Evolutionary conservation across 2,329 filamentous ascomycete species (phyloP).

Genomic region (Xylaria sp.): DNA sequence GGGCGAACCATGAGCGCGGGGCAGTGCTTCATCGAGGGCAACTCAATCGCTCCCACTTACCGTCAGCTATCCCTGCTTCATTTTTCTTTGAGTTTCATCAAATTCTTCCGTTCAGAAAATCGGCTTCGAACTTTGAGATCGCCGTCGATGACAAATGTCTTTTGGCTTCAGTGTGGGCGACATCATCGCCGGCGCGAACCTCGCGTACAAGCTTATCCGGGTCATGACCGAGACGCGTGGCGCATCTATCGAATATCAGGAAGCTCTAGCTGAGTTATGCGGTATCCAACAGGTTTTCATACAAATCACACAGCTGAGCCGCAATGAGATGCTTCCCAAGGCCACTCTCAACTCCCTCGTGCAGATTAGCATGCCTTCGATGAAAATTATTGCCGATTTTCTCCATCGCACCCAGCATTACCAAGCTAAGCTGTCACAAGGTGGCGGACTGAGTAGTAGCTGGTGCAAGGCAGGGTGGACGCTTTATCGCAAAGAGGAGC

Average conservation of each 20-base stretch:
- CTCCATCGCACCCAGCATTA: constrained; percentile 30
- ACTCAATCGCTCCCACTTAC: not conserved
- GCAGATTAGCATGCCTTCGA: constrained; percentile 32
- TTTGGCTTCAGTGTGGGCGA: constrained; percentile 51
- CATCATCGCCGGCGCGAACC: constrained; percentile 46
- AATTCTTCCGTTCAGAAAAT: not conserved
- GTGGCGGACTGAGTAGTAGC: not conserved
- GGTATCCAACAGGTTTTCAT: constrained; percentile 40
- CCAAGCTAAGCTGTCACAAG: constrained; percentile 10
- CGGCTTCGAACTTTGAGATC: not conserved
- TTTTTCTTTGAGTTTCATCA: not conserved
- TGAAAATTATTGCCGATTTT: constrained; percentile 30
- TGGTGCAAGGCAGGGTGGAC: constrained; percentile 22
- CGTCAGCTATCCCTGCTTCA: not conserved
- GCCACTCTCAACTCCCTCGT: constrained; percentile 30
- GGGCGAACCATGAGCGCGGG: not conserved
- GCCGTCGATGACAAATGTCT: constrained; percentile 25
- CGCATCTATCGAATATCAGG: constrained; percentile 43
- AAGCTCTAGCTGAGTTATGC: constrained; percentile 46
- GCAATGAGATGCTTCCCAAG: constrained; percentile 26
- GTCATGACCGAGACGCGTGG: constrained; percentile 43
- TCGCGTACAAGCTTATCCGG: constrained; percentile 47
- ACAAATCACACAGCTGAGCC: constrained; percentile 29
- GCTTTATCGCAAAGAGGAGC: constrained; percentile 31
- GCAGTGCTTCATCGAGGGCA: not conserved